Conservation (phyloP, 805 yeast species). For the Metahyphopichia silvanorum region DNA sequence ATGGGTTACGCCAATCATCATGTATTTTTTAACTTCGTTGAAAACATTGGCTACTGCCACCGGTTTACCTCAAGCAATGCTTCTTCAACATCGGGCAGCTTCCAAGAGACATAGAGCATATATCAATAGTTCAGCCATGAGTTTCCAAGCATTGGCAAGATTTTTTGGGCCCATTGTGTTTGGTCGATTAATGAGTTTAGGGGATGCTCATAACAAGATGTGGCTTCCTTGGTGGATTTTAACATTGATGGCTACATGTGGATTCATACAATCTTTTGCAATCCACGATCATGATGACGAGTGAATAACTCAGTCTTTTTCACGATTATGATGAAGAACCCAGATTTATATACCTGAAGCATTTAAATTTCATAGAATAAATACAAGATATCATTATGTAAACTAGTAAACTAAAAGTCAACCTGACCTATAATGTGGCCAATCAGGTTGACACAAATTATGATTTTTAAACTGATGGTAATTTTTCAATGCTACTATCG, state of each 20-base stretch:
- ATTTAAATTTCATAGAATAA: too few relatives aligned
- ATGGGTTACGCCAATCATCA: conserved; percentile 25
- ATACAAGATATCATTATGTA: too few relatives aligned
- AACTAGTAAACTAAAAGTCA: too few relatives aligned
- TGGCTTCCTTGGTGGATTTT: conserved; percentile 36
- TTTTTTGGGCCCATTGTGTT: conserved; percentile 30
- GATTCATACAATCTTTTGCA: conserved; percentile 22
- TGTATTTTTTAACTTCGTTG: conserved; percentile 29
- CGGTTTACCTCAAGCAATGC: conserved; percentile 34
- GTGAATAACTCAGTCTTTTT: conserved; percentile 13
- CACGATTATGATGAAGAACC: conserved; percentile 16
- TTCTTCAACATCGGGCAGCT: conserved; percentile 35
- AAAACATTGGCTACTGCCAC: conserved; percentile 32
- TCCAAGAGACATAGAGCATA: conserved; percentile 31
- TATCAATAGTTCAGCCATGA: conserved; percentile 31
- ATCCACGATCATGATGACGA: not conserved
- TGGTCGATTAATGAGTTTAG: conserved; percentile 32
- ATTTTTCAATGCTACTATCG: too few relatives aligned
- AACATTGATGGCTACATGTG: conserved; percentile 23
- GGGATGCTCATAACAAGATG: conserved; percentile 20
- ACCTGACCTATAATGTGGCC: too few relatives aligned
- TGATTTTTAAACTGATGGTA: too few relatives aligned
- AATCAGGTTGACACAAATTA: too few relatives aligned
- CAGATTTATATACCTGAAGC: not conserved
- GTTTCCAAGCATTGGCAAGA: conserved; percentile 30